Evolutionary conservation across 2,329 filamentous ascomycete species (phyloP).

Genomic region (Trichoderma brevicompactum): DNA sequence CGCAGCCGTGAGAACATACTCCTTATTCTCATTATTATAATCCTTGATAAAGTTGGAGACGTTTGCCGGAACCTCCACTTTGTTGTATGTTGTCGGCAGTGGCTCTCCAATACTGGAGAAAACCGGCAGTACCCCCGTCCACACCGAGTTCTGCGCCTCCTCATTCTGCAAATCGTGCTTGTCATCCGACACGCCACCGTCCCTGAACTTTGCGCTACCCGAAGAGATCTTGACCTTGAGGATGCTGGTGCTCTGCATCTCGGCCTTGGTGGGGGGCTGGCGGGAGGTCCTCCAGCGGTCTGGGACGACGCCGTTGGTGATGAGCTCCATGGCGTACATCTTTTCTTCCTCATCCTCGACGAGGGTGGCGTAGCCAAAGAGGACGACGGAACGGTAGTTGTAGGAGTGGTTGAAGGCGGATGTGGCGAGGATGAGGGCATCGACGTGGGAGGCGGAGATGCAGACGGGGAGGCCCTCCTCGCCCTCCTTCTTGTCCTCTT

Average conservation of each 20-base stretch:
- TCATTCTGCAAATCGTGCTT: constrained; percentile 52
- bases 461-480: constrained; percentile 68
- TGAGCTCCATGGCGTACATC: constrained; percentile 75
- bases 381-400: constrained; percentile 81
- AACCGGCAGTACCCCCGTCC: constrained; percentile 65
- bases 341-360: constrained; percentile 73
- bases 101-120: constrained; percentile 68
- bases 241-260: constrained; percentile 76
- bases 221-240: constrained; percentile 69
- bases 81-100: constrained; percentile 62
- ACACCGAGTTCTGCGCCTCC: constrained; percentile 49
- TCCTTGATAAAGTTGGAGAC: constrained; percentile 52
- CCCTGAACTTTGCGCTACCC: constrained; percentile 76
- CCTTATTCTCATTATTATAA: constrained; percentile 44
- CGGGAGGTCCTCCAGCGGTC: constrained; percentile 71
- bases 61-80: constrained; percentile 65
- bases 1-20: constrained; percentile 37
- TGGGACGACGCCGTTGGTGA: constrained; percentile 75
- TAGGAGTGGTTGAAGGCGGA: constrained; percentile 82
- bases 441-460: constrained; percentile 73
- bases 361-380: constrained; percentile 73
- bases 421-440: constrained; percentile 78
- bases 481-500: neutral
- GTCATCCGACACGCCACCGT: constrained; percentile 64
- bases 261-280: constrained; percentile 70